Conservation (phyloP, 164 flowering plant genomes). For the Stephania yunnanensis region DNA sequence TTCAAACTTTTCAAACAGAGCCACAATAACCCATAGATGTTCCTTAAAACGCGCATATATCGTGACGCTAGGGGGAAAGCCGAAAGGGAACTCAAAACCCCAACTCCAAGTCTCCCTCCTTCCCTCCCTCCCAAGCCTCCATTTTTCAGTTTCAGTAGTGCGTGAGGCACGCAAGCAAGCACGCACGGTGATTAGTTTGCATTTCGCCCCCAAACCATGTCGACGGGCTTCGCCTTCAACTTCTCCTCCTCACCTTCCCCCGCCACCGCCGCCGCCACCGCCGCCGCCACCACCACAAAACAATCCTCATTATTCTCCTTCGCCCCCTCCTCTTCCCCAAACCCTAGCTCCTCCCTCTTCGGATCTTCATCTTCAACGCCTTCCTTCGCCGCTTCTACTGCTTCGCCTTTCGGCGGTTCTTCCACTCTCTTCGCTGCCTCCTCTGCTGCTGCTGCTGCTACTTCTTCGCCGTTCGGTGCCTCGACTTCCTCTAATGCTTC, state of each 20-base stretch:
- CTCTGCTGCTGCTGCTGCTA: not conserved
- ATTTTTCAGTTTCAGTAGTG: too few species aligned
- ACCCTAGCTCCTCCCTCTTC: constrained; percentile 3
- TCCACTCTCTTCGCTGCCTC: not conserved
- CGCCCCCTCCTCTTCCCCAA: constrained; percentile 2
- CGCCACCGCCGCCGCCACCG: not conserved
- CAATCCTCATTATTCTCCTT: not conserved
- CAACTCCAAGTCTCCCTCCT: too few species aligned
- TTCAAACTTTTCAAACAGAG: too few species aligned
- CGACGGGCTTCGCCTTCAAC: not conserved
- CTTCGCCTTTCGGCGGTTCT: not conserved
- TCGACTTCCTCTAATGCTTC: not conserved
- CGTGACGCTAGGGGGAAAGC: too few species aligned
- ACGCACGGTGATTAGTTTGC: too few species aligned
- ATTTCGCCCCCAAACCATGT: too few species aligned
- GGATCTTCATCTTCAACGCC: not conserved
- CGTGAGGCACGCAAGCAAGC: too few species aligned
- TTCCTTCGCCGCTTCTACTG: constrained; percentile 5
- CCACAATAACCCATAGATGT: too few species aligned
- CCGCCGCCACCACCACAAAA: not conserved
- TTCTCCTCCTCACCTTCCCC: constrained; percentile 9
- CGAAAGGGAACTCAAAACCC: too few species aligned
- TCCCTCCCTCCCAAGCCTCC: too few species aligned
- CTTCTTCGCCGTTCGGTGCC: not conserved
- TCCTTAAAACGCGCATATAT: too few species aligned